Evolutionary conservation across 805 yeast genomes (phyloP), one percentile per base, ranked within the genome.

Genomic region (Yarrowia hollandica): DNA sequence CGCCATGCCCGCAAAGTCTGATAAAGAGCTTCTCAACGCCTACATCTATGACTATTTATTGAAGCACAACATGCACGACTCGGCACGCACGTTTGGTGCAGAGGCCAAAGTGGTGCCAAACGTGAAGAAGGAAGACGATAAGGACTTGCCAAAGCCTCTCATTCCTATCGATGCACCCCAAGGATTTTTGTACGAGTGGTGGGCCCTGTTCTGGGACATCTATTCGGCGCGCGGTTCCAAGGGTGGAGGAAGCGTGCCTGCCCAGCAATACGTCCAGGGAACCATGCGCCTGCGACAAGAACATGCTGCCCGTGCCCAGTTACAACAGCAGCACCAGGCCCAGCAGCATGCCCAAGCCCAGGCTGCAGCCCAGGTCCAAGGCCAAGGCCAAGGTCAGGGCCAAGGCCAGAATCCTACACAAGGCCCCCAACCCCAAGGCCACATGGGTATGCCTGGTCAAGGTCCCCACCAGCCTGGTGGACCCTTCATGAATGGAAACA

Each of bases 171-270:
- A 90, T 67, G 86, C 95, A 1, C 94, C 95, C 0, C 88, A 85
- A 65, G 94, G 96, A 6, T 90, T 89, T 67, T 73, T 90, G 21
- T 85, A 82, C 67, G 97, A 91, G 70, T 90, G 97, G 97, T 90
- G 97, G 97, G 90, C 84, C 75, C 83, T 91, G 15, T 91, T 90
- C 69, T 91, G 97, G 97, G 97, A 90, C 69, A 84, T 90, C 25
- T 88, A 86, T 72, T 87, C 87, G 67, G 96, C 95, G 2, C 79
- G 90, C 65, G 83, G 88, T 38, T 83, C 81, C 63, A 75, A 84
- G 61, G 85, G 82, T 14, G 85, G 83, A 11, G 80, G 87, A 3
- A 52, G 66, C 12, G 74, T 77, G 2, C 74, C 80, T 60, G 92
- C 94, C 2, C 79, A 81, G 44, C 88, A 86, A 67, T 88, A 87